Base-by-base conservation (phyloP, 2,329 filamentous ascomycete genomes). In the Microsporum canis region DNA sequence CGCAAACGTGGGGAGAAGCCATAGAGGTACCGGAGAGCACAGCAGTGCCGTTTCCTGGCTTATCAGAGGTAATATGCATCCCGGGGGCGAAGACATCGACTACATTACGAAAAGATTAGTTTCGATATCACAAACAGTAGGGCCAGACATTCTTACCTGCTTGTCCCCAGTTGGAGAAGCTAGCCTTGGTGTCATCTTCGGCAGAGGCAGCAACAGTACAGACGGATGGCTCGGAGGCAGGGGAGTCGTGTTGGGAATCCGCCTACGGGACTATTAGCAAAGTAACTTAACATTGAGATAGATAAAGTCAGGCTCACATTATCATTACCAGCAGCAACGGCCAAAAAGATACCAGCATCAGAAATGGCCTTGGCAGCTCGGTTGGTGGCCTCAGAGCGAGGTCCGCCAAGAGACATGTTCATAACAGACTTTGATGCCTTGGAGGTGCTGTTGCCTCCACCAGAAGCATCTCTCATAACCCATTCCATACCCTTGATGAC, bases 71-170 rank as follows among this genome's bases (percentile, higher is more conserved):
- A 61, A 84, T 77, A 63, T 77, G 65, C 63, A 79, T 74, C 47
- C 82, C 82, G 0, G 82, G 82, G 12, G 80, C 82, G 65, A 80
- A 84, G 67, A 85, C 71, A 67, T 84, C 82, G 53, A 83, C 77
- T 63, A n/a, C 41, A 38, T 23, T 23, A n/a, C 23, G 5, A 12
- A 12, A 7, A 23, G 8, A 3, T 59, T 41, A 57, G 17, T 5
- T 47, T 47, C 10, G 23, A 14, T 43, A 49, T 27, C 14, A 47
- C 33, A 23, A 36, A 45, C 33, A 0, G 34, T 36, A 38, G 29
- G 3, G 2, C 6, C 8, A 31, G 29, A 8, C 23, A 5, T 34
- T 57, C 33, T 29, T 60, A 62, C 57, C 49, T 17, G 47, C 17
- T 14, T 2, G 1, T 7, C 73, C 73, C 43, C 65, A 75, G 68